Conservation (phyloP, 169 alveolate genomes). For the Plasmodium gonderi region DNA sequence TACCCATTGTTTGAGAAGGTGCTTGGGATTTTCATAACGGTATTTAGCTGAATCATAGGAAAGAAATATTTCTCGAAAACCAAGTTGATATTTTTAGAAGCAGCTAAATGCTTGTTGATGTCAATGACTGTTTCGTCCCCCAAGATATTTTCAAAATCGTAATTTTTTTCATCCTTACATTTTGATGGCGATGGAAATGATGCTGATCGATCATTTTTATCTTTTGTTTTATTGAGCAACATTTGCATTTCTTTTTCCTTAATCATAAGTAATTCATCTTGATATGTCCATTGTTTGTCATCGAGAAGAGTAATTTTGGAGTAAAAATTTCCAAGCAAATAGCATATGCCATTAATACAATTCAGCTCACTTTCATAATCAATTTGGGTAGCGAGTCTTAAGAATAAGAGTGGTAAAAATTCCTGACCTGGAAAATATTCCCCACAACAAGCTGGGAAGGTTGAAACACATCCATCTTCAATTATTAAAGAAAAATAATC, state of each 20-base stretch:
- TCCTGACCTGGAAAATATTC: constrained; percentile 84
- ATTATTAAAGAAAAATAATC: constrained; percentile 63
- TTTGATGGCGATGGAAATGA: too few species aligned
- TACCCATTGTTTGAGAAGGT: constrained; percentile 57
- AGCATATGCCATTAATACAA: constrained; percentile 64
- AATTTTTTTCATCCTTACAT: background rate
- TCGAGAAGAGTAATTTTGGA: constrained; percentile 33
- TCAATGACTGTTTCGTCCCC: constrained; percentile 67
- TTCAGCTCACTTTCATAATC: constrained; percentile 53
- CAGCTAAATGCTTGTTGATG: constrained; percentile 46
- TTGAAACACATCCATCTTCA: constrained; percentile 47
- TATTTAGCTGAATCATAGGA: constrained; percentile 64
- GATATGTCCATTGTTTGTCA: constrained; percentile 58
- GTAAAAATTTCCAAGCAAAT: constrained; percentile 45
- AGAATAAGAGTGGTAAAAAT: constrained; percentile 77
- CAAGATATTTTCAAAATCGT: constrained; percentile 8
- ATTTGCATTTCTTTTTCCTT: constrained; percentile 31
- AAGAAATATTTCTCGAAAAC: constrained; percentile 69
- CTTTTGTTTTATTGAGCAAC: background rate
- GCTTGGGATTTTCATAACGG: constrained; percentile 34
- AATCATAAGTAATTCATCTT: constrained; percentile 49
- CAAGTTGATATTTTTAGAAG: constrained; percentile 51
- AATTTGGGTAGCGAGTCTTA: constrained; percentile 54
- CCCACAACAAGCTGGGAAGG: constrained; percentile 69
- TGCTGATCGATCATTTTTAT: background rate